phyloP scores from a whole-genome alignment of 1,139 yeast species.

The Blastobotrys apis region DNA sequence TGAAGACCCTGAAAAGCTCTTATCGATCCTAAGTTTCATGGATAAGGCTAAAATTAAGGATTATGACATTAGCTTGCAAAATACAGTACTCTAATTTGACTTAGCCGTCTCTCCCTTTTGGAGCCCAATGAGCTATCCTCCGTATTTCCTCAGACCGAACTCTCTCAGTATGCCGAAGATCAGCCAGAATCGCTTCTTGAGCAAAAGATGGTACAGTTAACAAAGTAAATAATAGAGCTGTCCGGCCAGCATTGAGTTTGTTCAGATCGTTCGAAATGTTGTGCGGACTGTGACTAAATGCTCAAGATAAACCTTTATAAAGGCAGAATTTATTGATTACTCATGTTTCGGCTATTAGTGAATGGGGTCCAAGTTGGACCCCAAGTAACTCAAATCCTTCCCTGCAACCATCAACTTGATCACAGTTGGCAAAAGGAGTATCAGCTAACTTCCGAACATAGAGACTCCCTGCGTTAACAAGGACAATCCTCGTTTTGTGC shows the following conservation, averaged over 20 bases:
- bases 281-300: background rate
- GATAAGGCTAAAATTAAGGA: too few species aligned
- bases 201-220: background rate
- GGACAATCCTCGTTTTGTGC: background rate
- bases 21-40: too few species aligned
- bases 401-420: background rate
- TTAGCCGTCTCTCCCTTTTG: too few species aligned
- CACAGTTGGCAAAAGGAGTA: background rate
- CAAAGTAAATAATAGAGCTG: background rate
- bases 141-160: too few species aligned
- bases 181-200: background rate
- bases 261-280: background rate
- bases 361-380: background rate
- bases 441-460: background rate
- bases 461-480: background rate
- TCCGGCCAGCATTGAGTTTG: background rate
- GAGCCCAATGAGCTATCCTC: too few species aligned
- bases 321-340: slow-evolving; percentile 1
- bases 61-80: too few species aligned
- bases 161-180: background rate
- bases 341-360: background rate
- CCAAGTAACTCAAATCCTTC: background rate
- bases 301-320: slow-evolving; percentile 1
- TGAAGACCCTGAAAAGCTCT: too few species aligned
- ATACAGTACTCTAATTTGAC: too few species aligned